phyloP scores from a whole-genome alignment of 2,329 filamentous ascomycete species.

The Arthroderma uncinatum region DNA sequence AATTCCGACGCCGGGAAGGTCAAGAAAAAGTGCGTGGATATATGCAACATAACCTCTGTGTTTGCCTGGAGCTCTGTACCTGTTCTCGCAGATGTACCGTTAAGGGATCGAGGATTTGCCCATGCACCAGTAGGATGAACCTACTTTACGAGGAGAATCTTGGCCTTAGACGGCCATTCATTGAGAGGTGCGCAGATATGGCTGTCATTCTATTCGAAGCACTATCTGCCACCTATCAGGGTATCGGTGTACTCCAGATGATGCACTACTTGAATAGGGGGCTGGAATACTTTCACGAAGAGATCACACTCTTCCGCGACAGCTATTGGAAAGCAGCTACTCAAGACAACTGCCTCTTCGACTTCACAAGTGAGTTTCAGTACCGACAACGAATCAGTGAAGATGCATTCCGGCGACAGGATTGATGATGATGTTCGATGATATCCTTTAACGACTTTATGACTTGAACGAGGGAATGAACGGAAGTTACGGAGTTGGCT shows the following conservation, averaged over 20 bases:
- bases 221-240: conserved; percentile 19
- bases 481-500: not conserved
- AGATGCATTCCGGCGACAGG: not conserved
- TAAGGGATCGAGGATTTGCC: conserved; percentile 23
- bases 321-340: conserved; percentile 4
- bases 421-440: not conserved
- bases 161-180: conserved; percentile 15
- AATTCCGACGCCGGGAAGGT: conserved; percentile 23
- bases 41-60: conserved; percentile 26
- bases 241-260: conserved; percentile 17
- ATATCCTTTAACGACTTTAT: not conserved
- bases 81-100: conserved; percentile 27
- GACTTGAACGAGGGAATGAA: not conserved
- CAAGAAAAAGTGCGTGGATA: conserved; percentile 19
- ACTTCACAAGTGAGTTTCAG: not conserved
- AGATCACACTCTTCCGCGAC: conserved; percentile 24
- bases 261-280: conserved; percentile 19
- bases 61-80: conserved; percentile 25
- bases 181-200: conserved; percentile 20
- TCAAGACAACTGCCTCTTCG: conserved; percentile 3
- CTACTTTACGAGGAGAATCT: conserved; percentile 20
- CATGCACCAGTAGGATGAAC: conserved; percentile 27
- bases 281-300: conserved; percentile 21
- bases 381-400: not conserved
- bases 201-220: conserved; percentile 25